These are phyloP conservation scores for Exophiala lecanii-corni DNA, from an alignment of 2,329 filamentous ascomycete genomes.

Conservation along the genomic window DNA sequence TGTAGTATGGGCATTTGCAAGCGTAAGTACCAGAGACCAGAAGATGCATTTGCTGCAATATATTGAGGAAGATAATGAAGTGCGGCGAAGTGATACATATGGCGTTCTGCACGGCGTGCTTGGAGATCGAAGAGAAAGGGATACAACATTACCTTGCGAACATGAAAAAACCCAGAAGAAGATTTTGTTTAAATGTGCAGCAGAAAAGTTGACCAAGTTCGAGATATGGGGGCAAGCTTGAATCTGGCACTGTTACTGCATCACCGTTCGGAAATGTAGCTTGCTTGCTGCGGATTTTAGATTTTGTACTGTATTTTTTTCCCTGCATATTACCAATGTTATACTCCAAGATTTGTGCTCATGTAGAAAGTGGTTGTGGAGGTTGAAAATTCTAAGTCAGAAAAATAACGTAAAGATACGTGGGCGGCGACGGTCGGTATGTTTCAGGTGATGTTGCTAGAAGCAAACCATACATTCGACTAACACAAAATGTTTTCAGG, in stretches of 20 bases:
- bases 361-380: too few relatives aligned
- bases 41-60: background rate
- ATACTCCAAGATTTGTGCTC: too few relatives aligned
- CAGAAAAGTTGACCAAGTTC: background rate
- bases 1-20: background rate
- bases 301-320: too few relatives aligned
- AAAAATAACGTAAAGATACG: too few relatives aligned
- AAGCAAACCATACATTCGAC: too few relatives aligned
- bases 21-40: background rate
- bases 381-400: too few relatives aligned
- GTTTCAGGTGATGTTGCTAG: too few relatives aligned
- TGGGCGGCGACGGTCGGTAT: too few relatives aligned
- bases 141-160: background rate
- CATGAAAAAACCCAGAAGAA: background rate
- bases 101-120: background rate
- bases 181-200: background rate
- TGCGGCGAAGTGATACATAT: background rate
- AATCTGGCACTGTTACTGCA: constrained; percentile 2
- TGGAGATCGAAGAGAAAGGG: background rate
- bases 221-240: background rate
- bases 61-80: background rate
- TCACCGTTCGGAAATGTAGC: background rate
- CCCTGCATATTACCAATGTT: too few relatives aligned
- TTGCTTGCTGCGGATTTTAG: too few relatives aligned
- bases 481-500: too few relatives aligned